Percentiles rank a stretch among this genome's conserved stretches.
These are phyloP conservation scores for Claviceps paspali DNA, from an alignment of 2,329 filamentous ascomycete genomes.

Conservation along the genomic window DNA sequence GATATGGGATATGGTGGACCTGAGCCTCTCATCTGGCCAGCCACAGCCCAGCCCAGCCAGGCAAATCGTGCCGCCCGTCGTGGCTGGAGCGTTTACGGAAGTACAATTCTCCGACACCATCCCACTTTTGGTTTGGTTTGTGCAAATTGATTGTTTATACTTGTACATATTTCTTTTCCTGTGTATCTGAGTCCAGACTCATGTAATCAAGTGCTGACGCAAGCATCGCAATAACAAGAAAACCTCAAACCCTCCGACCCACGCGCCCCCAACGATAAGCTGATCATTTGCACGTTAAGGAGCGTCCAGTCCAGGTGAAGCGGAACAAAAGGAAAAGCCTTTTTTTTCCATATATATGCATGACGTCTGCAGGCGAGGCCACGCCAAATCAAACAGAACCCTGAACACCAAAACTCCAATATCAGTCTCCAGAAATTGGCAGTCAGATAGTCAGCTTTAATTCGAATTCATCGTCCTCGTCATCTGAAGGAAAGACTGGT, in stretches of 20 bases:
- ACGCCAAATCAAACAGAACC: background rate
- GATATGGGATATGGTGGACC: slow-evolving; percentile 6
- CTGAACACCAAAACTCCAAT: slow-evolving; percentile 2
- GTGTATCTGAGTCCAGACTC: too few species aligned
- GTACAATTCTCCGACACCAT: background rate
- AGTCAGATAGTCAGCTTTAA: slow-evolving; percentile 24
- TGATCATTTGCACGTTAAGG: too few species aligned
- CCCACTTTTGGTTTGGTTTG: background rate
- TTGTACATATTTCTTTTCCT: too few species aligned
- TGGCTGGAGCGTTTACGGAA: background rate
- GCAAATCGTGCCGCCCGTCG: background rate
- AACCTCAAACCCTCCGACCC: too few species aligned
- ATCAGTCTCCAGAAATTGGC: background rate
- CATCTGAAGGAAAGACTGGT: slow-evolving; percentile 18
- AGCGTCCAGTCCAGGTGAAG: too few species aligned
- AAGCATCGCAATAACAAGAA: background rate
- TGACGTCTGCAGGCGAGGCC: too few species aligned
- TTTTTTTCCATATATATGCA: too few species aligned
- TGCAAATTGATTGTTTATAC: too few species aligned
- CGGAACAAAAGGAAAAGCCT: background rate
- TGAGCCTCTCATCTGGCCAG: slow-evolving; percentile 2
- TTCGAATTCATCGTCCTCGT: slow-evolving; percentile 42
- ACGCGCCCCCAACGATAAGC: too few species aligned
- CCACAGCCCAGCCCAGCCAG: background rate
- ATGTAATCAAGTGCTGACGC: background rate